Evolutionary conservation across 2,329 filamentous ascomycete species (phyloP).

Genomic region (Sclerotinia minor): DNA sequence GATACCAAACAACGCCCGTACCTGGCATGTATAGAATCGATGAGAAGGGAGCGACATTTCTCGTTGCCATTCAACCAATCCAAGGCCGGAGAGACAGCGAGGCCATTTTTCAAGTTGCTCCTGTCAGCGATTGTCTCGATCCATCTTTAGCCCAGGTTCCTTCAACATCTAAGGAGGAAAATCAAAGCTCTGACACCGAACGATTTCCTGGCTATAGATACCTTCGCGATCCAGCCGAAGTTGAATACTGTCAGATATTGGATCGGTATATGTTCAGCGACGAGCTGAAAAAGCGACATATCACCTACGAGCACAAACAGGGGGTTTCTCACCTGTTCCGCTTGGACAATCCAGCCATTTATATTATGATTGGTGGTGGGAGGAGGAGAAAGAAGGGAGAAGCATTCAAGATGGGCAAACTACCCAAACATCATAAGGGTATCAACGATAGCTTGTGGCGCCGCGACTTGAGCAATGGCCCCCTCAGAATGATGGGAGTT

Average conservation of each 20-base stretch:
- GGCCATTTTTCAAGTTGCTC: slow-evolving; percentile 19
- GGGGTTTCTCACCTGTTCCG: not conserved
- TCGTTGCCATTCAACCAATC: slow-evolving; percentile 17
- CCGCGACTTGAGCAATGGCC: too few relatives aligned
- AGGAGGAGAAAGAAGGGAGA: not conserved
- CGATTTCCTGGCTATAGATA: slow-evolving; percentile 27
- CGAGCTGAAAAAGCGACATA: slow-evolving; percentile 26
- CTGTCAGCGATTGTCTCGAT: not conserved
- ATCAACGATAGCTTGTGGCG: slow-evolving; percentile 11
- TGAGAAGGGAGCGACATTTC: not conserved
- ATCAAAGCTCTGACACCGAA: not conserved
- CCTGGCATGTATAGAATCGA: slow-evolving; percentile 29
- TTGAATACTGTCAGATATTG: slow-evolving; percentile 28
- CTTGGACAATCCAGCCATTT: slow-evolving; percentile 1
- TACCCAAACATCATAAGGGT: slow-evolving; percentile 5
- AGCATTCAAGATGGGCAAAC: not conserved
- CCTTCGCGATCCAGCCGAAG: slow-evolving; percentile 25
- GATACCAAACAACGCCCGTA: slow-evolving; percentile 24
- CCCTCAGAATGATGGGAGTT: not conserved
- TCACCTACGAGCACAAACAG: not conserved
- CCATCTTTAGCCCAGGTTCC: not conserved
- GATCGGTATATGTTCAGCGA: slow-evolving; percentile 27
- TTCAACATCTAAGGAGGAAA: not conserved
- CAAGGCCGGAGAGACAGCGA: slow-evolving; percentile 25
- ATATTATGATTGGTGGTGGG: slow-evolving; percentile 13